Evolutionary conservation across 2,329 filamentous ascomycete species (phyloP), one percentile per base, ranked within the genome.

Genomic region (Cytospora schulzeri): DNA sequence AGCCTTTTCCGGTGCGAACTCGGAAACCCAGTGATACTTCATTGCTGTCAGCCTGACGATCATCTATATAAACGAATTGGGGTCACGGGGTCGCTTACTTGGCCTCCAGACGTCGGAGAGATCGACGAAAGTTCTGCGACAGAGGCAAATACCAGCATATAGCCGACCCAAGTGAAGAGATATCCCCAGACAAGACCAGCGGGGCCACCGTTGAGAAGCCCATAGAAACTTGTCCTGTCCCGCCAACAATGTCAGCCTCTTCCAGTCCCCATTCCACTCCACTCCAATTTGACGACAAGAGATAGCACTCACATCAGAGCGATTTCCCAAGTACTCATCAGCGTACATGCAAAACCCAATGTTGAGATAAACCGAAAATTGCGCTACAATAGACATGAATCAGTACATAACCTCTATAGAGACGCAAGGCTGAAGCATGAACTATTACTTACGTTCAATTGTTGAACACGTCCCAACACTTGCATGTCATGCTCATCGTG

Each of bases 21-120:
- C 80, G 1, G 80, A 83, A 0, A 86, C 83, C 83, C 84, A 87
- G 70, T 86, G 83, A 67, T 87, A 88, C 73, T 88, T 84, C 1
- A 84, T 83, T 29, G 83, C 82, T 9, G 79, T 79, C 0, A 82
- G 83, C 81, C 76, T 9, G 28, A 8, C 24, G 7, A 28, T 33
- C 52, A 52, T 53, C 31, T 19, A 22, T 8, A 22, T 31, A 28
- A 19, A 4, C 4, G 2, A 17, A 29, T 12, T 2, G 12, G 17
- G 55, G 3, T 31, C 8, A 12, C 22, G 4, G 17, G 45, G 45
- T 22, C 11, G n/a, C 51, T 24, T 50, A 56, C 59, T 48, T 58
- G 60, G 14, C 60, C 60, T 52, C 54, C 54, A 28, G 60, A 58
- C n/a, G 54, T 58, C 22, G 60, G 60, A 29, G 60, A 71, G 65